Conservation (phyloP, 139 green algal genomes). For the Picochlorum sp. region DNA sequence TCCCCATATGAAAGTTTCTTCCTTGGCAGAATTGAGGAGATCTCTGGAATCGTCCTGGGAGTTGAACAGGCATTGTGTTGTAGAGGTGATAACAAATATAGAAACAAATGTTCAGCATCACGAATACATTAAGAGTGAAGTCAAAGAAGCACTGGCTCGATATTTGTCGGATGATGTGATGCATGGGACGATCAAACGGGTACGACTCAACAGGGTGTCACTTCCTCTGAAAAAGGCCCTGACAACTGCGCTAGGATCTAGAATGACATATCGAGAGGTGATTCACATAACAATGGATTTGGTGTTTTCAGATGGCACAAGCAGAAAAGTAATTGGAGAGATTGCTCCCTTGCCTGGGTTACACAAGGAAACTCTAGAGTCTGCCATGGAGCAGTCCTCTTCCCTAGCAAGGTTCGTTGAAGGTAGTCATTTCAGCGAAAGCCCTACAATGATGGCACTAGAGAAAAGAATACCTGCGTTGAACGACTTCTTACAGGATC, state of each 20-base stretch:
- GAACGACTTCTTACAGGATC: background rate
- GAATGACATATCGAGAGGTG: background rate
- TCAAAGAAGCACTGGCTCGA: constrained; percentile 5
- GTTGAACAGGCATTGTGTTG: constrained; percentile 71
- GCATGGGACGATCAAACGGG: background rate
- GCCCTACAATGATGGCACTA: background rate
- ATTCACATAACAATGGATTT: background rate
- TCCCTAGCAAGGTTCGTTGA: constrained; percentile 1
- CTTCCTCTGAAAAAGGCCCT: background rate
- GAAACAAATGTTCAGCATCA: constrained; percentile 67
- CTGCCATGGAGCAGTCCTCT: constrained; percentile 54
- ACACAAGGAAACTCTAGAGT: constrained; percentile 60
- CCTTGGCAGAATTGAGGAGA: constrained; percentile 35
- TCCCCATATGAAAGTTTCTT: constrained; percentile 57
- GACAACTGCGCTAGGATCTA: background rate
- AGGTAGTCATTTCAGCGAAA: background rate
- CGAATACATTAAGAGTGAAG: constrained; percentile 42
- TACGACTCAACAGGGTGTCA: background rate
- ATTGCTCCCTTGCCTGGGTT: constrained; percentile 78
- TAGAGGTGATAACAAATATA: constrained; percentile 70
- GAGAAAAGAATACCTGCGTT: background rate
- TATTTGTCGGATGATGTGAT: background rate
- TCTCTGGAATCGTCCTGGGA: constrained; percentile 69
- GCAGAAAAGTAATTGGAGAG: constrained; percentile 33
- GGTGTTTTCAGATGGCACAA: background rate